Base-by-base conservation (phyloP, 2,329 filamentous ascomycete genomes). In the Ascochyta pisi region DNA sequence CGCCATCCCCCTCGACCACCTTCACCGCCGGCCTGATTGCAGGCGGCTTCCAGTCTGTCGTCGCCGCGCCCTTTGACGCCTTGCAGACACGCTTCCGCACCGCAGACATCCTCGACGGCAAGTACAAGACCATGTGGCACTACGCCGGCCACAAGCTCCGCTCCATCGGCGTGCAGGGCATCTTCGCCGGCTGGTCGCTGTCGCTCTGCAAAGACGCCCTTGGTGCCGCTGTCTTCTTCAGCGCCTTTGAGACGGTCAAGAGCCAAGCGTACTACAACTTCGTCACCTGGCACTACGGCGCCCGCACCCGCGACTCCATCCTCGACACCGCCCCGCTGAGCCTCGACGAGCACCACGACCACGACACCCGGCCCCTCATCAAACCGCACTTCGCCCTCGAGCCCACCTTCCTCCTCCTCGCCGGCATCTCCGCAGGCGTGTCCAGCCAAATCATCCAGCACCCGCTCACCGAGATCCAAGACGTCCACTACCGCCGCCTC, bases 311-410 rank as follows among this genome's bases (percentile, higher is more conserved):
- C 12, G 71, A 76, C 24, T 60, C 68, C 2, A 50, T 74, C 5
- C 54, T 57, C 44, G 23, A 40, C 27, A 52, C 49, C 0, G 13
- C 19, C 3, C 54, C 54, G 1, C 19, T 57, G 3, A 34, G 16
- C 29, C 12, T 31, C 3, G 54, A 66, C 3, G 61, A 63, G 19
- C 49, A 64, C 26, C 54, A 73, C 50, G 57, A 67, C 33, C 29
- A 55, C 29, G 70, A 76, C 48, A 67, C 68, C 16, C 69, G 73
- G 9, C 78, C 79, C 4, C 73, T 89, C 13, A 91, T 93, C 57
- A 82, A 83, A 5, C 90, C 90, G 3, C 89, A 93, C 68, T 93
- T 91, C 70, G 82, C 89, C 51, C 82, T 92, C 24, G 90, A 92
- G 69, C 89, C 90, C 4, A 79, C 83, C 39, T 92, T 92, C 66